These are phyloP conservation scores for Debaryomyces psychrophilus DNA, from an alignment of 1,139 yeast species.

Conservation along the genomic window DNA sequence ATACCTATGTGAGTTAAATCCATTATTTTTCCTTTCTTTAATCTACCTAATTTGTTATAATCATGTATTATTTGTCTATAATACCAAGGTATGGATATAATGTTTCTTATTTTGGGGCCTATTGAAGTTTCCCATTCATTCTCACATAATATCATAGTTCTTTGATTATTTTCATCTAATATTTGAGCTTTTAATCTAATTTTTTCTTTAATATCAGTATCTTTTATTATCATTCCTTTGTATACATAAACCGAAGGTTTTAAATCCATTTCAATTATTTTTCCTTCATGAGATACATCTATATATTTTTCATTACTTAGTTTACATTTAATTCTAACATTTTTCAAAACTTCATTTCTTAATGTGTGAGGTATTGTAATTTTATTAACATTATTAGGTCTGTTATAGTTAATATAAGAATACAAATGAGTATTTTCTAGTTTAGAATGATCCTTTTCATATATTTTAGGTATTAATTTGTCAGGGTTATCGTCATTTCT, in stretches of 20 bases:
- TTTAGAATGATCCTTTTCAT: too few relatives aligned
- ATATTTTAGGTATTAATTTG: too few relatives aligned
- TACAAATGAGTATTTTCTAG: too few relatives aligned
- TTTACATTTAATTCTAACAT: too few relatives aligned
- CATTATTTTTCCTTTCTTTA: conserved; percentile 4
- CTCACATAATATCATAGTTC: neutral
- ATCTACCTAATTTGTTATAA: conserved; percentile 4
- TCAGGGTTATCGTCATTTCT: too few relatives aligned
- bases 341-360: too few relatives aligned
- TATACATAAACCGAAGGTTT: neutral
- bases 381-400: too few relatives aligned
- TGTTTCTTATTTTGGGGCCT: conserved; percentile 1
- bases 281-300: neutral
- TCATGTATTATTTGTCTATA: conserved; percentile 8
- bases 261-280: neutral
- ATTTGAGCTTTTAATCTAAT: neutral
- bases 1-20: conserved; percentile 8
- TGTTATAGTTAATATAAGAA: too few relatives aligned
- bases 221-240: neutral
- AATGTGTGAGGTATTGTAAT: too few relatives aligned
- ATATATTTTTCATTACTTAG: neutral
- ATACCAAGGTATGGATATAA: conserved; percentile 4
- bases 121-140: neutral
- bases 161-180: neutral
- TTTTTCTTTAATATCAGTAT: neutral